A percentile compares a stretch with the other conserved stretches of the same genome.
These are phyloP conservation scores for Schizothecium vesticola DNA, from an alignment of 495 filamentous ascomycete species.

Conservation along the genomic window DNA sequence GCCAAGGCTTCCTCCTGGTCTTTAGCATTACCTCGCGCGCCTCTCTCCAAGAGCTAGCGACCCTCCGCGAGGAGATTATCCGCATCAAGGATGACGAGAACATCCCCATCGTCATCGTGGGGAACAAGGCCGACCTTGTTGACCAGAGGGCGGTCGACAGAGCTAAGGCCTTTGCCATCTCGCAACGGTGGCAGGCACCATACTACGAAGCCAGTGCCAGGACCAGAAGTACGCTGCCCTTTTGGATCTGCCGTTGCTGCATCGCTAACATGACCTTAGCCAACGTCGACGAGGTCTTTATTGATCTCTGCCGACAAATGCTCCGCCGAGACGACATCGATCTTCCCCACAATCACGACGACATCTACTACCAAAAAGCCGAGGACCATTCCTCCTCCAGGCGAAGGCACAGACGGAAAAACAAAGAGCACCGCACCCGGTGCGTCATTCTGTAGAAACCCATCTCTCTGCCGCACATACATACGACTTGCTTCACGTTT, in stretches of 20 bases:
- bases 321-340: slow-evolving; percentile 61
- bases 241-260: background rate
- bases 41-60: slow-evolving; percentile 79
- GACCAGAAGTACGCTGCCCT: slow-evolving; percentile 47
- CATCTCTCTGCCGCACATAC: background rate
- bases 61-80: slow-evolving; percentile 91
- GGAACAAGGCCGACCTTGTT: slow-evolving; percentile 95
- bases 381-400: slow-evolving; percentile 18
- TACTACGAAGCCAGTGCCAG: slow-evolving; percentile 94
- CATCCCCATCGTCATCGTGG: slow-evolving; percentile 91
- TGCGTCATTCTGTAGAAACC: slow-evolving; percentile 25
- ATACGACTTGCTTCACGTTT: background rate
- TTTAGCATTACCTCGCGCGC: slow-evolving; percentile 91
- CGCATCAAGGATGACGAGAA: slow-evolving; percentile 93
- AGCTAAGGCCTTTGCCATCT: slow-evolving; percentile 76
- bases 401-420: slow-evolving; percentile 18
- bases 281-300: slow-evolving; percentile 94
- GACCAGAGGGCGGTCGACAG: slow-evolving; percentile 83
- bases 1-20: slow-evolving; percentile 94
- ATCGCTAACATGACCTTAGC: slow-evolving; percentile 31
- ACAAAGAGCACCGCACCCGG: slow-evolving; percentile 19
- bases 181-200: slow-evolving; percentile 84
- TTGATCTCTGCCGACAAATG: slow-evolving; percentile 90
- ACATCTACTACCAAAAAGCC: slow-evolving; percentile 31
- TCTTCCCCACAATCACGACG: slow-evolving; percentile 35